These are phyloP conservation scores for Corrigiola litoralis DNA, from an alignment of 179 eudicot species.

Conservation along the genomic window DNA sequence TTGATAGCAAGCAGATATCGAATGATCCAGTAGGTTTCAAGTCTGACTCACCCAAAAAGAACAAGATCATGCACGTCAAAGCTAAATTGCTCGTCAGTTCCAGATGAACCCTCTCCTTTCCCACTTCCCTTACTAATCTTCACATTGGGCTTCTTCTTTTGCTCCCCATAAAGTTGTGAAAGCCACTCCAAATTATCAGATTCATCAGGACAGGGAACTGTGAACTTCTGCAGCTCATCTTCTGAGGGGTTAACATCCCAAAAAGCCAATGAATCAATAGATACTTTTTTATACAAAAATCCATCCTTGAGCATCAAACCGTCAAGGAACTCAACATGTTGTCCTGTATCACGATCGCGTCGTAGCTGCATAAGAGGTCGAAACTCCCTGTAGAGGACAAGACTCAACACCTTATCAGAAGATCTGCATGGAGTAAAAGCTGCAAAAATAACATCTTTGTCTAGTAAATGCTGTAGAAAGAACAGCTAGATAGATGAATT, in stretches of 20 bases:
- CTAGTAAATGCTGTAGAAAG: not conserved
- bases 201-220: slow-evolving; percentile 52
- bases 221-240: slow-evolving; percentile 79
- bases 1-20: slow-evolving; percentile 5
- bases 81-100: slow-evolving; percentile 34
- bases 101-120: slow-evolving; percentile 71
- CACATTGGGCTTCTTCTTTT: slow-evolving; percentile 32
- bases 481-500: slow-evolving; percentile 23
- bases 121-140: slow-evolving; percentile 46
- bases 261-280: slow-evolving; percentile 70
- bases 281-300: slow-evolving; percentile 68
- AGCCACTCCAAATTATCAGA: slow-evolving; percentile 77
- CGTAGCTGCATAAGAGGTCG: slow-evolving; percentile 76
- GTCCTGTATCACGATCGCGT: slow-evolving; percentile 84
- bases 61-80: slow-evolving; percentile 88
- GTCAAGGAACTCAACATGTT: slow-evolving; percentile 68
- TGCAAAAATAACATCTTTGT: no score
- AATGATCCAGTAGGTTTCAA: not conserved
- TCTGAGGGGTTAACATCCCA: slow-evolving; percentile 76
- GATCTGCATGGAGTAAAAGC: slow-evolving; percentile 1
- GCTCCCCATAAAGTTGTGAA: slow-evolving; percentile 79
- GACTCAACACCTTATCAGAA: slow-evolving; percentile 15
- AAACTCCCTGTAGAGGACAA: slow-evolving; percentile 56
- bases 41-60: slow-evolving; percentile 57
- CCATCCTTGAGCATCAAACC: slow-evolving; percentile 90